Base-by-base conservation (phyloP, 345 rosid species). In the Carallia pectinifolia region DNA sequence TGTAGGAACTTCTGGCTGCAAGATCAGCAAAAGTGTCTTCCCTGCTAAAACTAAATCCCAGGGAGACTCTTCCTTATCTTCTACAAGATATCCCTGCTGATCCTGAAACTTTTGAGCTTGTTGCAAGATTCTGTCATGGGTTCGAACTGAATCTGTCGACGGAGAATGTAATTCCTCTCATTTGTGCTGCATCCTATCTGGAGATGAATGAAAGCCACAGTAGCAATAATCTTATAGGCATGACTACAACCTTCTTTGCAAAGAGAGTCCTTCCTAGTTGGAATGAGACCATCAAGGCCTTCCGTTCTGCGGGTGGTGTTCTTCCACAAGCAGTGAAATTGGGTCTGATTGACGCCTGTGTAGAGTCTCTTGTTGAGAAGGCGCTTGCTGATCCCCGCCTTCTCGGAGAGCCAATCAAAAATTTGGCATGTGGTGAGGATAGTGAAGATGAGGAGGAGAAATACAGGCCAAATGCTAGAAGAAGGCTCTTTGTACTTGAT, bases 101-200 rank as follows among this genome's bases (percentile, higher is more conserved):
- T 34, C 73, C 88, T 0, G 80, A 85, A 66, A 83, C 81, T 16
- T 80, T 91, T 15, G 87, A 86, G 83, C 83, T 87, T 23, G 85
- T 91, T 67, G 86, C 77, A 39, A 83, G 83, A 62, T 91, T 94
- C 85, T 91, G 96, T 71, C 81, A 81, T 6, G 97, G 93, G 55
- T 77, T 17, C 40, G 85, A 84, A 70, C 48, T 69, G 2, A 76
- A 71, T 19, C 76, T 94, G 48, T 76, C 86, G 0, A 71, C 87
- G 4, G 90, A 87, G 61, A 91, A 86, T 64, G 74, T 87, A 17
- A 53, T 94, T 29, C 86, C 93, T 17, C 80, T 91, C 73, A 74
- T 76, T 61, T 87, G 90, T 79, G 70, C 86, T 12, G 88, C 97
- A 1, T 67, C 61, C 61, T 73, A 84, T 79, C 69, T 94, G 65